Evolutionary conservation across 495 filamentous ascomycete species (phyloP).

Genomic region (Echria macrotheca): DNA sequence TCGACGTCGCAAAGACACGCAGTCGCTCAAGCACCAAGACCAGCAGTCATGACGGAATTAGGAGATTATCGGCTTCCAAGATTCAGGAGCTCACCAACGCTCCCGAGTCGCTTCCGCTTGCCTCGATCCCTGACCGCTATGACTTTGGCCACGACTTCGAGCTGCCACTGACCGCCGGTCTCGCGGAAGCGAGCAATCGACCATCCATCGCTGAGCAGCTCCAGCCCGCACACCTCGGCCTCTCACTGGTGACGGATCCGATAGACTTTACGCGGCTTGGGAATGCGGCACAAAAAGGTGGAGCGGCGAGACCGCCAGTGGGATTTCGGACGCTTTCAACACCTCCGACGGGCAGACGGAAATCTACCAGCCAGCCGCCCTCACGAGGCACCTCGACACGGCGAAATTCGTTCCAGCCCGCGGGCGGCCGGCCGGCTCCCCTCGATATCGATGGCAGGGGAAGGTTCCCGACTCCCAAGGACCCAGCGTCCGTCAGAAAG

Average conservation of each 20-base stretch:
- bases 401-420: conserved; percentile 31
- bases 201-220: conserved; percentile 28
- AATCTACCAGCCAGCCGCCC: conserved; percentile 22
- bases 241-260: background rate
- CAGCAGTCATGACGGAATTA: conserved; percentile 34
- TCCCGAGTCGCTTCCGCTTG: conserved; percentile 45
- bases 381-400: conserved; percentile 20
- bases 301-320: conserved; percentile 17
- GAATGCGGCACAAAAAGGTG: background rate
- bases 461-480: conserved; percentile 14
- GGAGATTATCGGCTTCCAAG: conserved; percentile 53
- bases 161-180: conserved; percentile 30
- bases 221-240: conserved; percentile 7
- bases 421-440: conserved; percentile 20
- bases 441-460: conserved; percentile 26
- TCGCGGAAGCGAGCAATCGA: conserved; percentile 28
- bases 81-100: conserved; percentile 50
- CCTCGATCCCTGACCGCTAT: conserved; percentile 23
- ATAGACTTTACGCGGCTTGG: background rate
- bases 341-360: conserved; percentile 36
- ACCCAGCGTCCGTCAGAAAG: conserved; percentile 4
- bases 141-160: conserved; percentile 19
- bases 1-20: conserved; percentile 13
- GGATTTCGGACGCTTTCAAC: conserved; percentile 39
- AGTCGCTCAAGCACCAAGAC: conserved; percentile 33